A percentile compares a stretch with the other conserved stretches of the same genome.
These are phyloP conservation scores for Kingdonia uniflora DNA, from an alignment of 164 flowering plant species.

Conservation along the genomic window DNA sequence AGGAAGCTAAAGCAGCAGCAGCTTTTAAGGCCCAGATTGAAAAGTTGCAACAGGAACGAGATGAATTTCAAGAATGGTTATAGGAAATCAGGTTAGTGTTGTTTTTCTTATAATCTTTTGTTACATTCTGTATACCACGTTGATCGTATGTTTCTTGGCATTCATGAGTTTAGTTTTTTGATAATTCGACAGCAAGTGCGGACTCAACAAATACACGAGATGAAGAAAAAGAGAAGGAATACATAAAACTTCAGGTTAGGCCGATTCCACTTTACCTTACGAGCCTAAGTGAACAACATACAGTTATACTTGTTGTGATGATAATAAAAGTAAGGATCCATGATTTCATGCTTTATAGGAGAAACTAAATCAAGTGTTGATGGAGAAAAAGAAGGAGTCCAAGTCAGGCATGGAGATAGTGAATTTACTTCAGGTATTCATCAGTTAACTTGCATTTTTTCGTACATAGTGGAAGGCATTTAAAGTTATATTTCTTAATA, in stretches of 20 bases:
- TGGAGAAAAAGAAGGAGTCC: conserved; percentile 99
- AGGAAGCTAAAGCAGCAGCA: conserved; percentile 94
- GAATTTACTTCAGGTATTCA: conserved; percentile 81
- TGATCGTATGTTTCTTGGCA: neutral
- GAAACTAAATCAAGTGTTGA: conserved; percentile 84
- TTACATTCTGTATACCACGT: neutral
- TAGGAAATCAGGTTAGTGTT: conserved; percentile 80
- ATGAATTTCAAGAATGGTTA: conserved; percentile 98
- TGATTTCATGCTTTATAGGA: too few species aligned
- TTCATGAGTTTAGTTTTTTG: neutral
- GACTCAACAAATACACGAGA: conserved; percentile 93
- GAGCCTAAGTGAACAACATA: too few species aligned
- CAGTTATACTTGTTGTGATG: too few species aligned
- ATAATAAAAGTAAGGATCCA: too few species aligned
- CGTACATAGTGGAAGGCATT: neutral
- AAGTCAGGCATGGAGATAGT: conserved; percentile 98
- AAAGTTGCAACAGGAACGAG: conserved; percentile 91
- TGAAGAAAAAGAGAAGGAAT: conserved; percentile 99
- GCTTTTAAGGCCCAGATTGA: conserved; percentile 84
- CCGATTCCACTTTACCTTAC: too few species aligned
- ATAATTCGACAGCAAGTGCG: conserved; percentile 62
- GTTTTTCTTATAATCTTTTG: neutral
- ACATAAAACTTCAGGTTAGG: conserved; percentile 85
- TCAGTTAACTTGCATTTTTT: neutral
- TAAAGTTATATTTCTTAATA: too few species aligned